These are phyloP conservation scores for Exophiala bonariae DNA, from an alignment of 2,329 filamentous ascomycete genomes.

Conservation along the genomic window DNA sequence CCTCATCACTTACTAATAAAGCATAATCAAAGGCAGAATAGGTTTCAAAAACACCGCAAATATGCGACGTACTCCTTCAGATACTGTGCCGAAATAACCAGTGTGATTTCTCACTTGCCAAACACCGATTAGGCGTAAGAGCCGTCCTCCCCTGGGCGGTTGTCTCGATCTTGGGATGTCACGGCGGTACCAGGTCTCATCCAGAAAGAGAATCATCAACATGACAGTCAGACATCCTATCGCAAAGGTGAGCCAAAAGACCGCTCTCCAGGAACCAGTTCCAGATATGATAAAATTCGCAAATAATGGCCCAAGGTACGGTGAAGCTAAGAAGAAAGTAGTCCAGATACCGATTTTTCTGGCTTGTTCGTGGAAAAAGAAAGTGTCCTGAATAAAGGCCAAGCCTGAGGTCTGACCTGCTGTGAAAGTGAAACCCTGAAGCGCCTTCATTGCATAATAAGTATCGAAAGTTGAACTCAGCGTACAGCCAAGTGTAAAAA, in stretches of 20 bases:
- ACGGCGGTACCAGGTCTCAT: conserved; percentile 40
- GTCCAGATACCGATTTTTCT: conserved; percentile 41
- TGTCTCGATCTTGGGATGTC: conserved; percentile 12
- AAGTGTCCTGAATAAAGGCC: conserved; percentile 44
- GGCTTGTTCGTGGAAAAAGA: conserved; percentile 41
- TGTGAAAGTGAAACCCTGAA: conserved; percentile 44
- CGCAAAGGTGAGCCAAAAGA: conserved; percentile 36
- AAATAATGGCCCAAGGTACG: conserved; percentile 26
- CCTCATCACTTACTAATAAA: conserved; percentile 33
- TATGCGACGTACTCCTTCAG: conserved; percentile 33
- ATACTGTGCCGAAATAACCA: conserved; percentile 31
- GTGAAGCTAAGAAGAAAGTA: conserved; percentile 33
- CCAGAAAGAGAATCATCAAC: conserved; percentile 33
- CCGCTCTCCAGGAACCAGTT: conserved; percentile 34
- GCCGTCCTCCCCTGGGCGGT: conserved; percentile 28
- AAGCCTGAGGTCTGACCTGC: conserved; percentile 41
- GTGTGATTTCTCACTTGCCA: conserved; percentile 16
- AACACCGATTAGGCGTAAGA: conserved; percentile 31
- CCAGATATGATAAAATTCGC: conserved; percentile 36
- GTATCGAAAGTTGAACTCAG: conserved; percentile 35
- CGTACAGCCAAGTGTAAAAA: conserved; percentile 38
- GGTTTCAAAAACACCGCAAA: conserved; percentile 38
- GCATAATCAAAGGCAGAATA: conserved; percentile 32
- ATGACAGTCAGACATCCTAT: not conserved
- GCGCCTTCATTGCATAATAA: conserved; percentile 41